Conservation (phyloP, 768 basidiomycete species). For the Leccinum imitatum region DNA sequence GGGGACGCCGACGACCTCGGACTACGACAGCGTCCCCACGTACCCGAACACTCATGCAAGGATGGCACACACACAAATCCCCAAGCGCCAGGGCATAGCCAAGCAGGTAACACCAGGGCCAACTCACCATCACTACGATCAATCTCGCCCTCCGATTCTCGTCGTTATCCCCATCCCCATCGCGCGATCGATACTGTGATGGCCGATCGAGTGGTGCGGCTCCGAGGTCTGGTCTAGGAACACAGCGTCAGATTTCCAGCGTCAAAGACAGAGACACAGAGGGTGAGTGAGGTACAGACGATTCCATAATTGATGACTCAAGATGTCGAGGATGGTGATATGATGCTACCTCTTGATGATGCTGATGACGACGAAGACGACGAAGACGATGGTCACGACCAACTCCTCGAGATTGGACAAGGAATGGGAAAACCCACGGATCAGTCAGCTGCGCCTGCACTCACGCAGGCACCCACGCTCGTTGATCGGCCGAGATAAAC, state of each 20-base stretch:
- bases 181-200: not conserved
- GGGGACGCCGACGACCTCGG: too few species aligned
- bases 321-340: not conserved
- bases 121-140: slow-evolving; percentile 53
- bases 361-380: not conserved
- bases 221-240: not conserved
- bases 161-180: not conserved
- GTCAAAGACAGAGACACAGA: too few species aligned
- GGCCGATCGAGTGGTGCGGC: not conserved
- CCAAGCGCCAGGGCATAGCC: too few species aligned
- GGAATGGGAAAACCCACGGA: not conserved
- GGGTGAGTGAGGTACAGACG: not conserved
- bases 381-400: not conserved
- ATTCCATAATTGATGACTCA: not conserved
- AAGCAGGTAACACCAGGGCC: not conserved
- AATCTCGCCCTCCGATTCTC: slow-evolving; percentile 24
- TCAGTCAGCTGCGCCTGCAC: not conserved
- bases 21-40: too few species aligned
- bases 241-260: not conserved
- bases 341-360: not conserved
- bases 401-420: not conserved
- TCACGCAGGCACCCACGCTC: not conserved
- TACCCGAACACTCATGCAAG: too few species aligned
- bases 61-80: too few species aligned
- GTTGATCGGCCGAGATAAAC: not conserved